Evolutionary conservation across 768 basidiomycete genomes (phyloP).

Genomic region (Coprinopsis sp.): DNA sequence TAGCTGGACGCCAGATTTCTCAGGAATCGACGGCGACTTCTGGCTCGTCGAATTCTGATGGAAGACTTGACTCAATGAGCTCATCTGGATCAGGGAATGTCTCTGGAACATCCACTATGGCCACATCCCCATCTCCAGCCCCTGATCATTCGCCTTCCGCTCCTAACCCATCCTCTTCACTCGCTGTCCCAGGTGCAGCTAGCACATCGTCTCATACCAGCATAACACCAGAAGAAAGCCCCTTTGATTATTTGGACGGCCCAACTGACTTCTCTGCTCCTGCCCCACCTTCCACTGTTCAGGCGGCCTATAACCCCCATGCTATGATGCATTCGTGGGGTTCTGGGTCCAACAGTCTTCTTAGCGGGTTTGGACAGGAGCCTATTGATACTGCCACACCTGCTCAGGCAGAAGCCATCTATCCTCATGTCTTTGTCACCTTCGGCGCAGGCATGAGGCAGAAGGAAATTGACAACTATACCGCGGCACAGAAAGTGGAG

Average conservation of each 20-base stretch:
- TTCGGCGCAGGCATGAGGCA: conserved; percentile 85
- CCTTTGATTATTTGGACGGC: conserved; percentile 56
- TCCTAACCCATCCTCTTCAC: neutral
- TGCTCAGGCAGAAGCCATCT: conserved; percentile 51
- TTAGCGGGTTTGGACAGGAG: conserved; percentile 26
- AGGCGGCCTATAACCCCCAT: conserved; percentile 28
- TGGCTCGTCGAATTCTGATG: neutral
- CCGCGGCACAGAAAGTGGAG: conserved; percentile 62
- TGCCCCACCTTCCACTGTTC: conserved; percentile 26
- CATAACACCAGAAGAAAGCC: conserved; percentile 34
- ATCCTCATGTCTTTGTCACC: conserved; percentile 75
- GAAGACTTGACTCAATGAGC: too few species aligned
- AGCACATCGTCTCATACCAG: neutral
- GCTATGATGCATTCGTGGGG: conserved; percentile 35
- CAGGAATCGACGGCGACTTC: conserved; percentile 1
- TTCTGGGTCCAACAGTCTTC: conserved; percentile 20
- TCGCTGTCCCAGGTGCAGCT: neutral
- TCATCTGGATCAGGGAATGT: neutral
- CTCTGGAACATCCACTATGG: conserved; percentile 9
- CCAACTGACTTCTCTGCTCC: conserved; percentile 27
- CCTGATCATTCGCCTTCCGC: neutral
- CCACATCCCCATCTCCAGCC: conserved; percentile 8
- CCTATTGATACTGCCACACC: conserved; percentile 36
- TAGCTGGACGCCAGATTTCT: neutral
- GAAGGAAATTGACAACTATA: conserved; percentile 78